phyloP scores from a whole-genome alignment of 2,329 filamentous ascomycete genomes.

The Exserohilum rostratum region DNA sequence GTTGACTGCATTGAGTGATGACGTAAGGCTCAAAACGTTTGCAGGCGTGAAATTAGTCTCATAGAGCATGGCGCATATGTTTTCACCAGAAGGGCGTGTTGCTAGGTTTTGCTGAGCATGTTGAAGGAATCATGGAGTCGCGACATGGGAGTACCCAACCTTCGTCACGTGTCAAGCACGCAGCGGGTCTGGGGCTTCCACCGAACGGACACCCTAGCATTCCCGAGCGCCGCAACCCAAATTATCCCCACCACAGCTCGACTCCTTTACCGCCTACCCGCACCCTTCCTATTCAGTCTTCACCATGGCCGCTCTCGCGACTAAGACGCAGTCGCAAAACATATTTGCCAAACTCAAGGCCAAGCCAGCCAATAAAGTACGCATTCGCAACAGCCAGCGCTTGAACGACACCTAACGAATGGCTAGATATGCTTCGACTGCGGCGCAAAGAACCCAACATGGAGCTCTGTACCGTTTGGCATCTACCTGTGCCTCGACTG shows the following conservation, averaged over 20 bases:
- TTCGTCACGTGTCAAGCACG: constrained; percentile 21
- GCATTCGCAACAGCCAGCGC: constrained; percentile 31
- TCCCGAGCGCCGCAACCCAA: constrained; percentile 30
- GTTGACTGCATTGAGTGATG: neutral
- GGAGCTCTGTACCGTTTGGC: constrained; percentile 95
- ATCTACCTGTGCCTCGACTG: constrained; percentile 99
- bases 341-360: constrained; percentile 97
- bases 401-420: constrained; percentile 30
- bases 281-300: constrained; percentile 26
- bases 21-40: neutral
- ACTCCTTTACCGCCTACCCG: constrained; percentile 32
- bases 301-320: constrained; percentile 69
- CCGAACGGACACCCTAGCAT: constrained; percentile 30
- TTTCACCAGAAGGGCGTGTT: neutral
- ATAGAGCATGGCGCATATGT: neutral
- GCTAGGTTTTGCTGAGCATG: neutral
- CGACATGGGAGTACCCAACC: neutral
- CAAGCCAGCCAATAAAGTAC: constrained; percentile 92
- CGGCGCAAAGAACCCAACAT: constrained; percentile 95
- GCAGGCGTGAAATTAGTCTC: no score
- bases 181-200: constrained; percentile 1
- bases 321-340: constrained; percentile 93
- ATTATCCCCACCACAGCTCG: constrained; percentile 37
- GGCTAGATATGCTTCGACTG: constrained; percentile 95
- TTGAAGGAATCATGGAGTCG: neutral